Percentiles rank a stretch among this genome's conserved stretches.
These are phyloP conservation scores for Opeltia flavorubescens DNA, from an alignment of 495 filamentous ascomycete genomes.

Conservation along the genomic window DNA sequence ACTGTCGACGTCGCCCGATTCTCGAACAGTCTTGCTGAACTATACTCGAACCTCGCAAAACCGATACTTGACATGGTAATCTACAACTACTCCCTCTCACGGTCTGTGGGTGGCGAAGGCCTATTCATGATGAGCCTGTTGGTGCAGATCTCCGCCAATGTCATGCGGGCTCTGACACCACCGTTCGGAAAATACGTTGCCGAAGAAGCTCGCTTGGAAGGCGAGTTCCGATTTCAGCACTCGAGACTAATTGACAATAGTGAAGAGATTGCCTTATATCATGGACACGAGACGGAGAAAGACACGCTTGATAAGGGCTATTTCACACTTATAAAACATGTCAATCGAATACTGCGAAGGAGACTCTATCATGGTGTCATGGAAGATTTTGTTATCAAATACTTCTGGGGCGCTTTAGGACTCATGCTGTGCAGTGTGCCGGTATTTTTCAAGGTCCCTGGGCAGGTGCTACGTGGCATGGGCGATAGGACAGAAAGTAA, in stretches of 20 bases:
- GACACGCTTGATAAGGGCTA: slow-evolving; percentile 96
- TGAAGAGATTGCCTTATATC: slow-evolving; percentile 87
- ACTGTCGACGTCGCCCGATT: slow-evolving; percentile 93
- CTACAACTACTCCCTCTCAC: slow-evolving; percentile 85
- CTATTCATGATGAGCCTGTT: slow-evolving; percentile 86
- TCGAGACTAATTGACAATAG: slow-evolving; percentile 86
- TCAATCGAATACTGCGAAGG: slow-evolving; percentile 82
- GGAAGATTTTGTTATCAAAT: slow-evolving; percentile 99
- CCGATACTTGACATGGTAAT: slow-evolving; percentile 89
- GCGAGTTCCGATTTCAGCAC: slow-evolving; percentile 93
- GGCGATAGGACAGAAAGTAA: slow-evolving; percentile 82
- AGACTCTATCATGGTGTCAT: slow-evolving; percentile 93
- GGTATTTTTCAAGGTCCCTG: slow-evolving; percentile 88
- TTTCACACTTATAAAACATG: slow-evolving; percentile 96
- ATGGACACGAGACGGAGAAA: slow-evolving; percentile 91
- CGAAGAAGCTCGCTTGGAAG: slow-evolving; percentile 86
- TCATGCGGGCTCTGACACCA: slow-evolving; percentile 92
- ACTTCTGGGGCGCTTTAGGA: slow-evolving; percentile 94
- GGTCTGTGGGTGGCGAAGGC: slow-evolving; percentile 87
- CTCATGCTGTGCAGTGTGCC: slow-evolving; percentile 90
- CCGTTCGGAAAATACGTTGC: slow-evolving; percentile 97
- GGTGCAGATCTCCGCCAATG: slow-evolving; percentile 79
- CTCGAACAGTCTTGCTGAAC: slow-evolving; percentile 83
- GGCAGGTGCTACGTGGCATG: slow-evolving; percentile 55
- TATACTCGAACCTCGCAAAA: slow-evolving; percentile 97